Base-by-base conservation (phyloP, 495 filamentous ascomycete genomes). In the Aspergillus nanangensis region DNA sequence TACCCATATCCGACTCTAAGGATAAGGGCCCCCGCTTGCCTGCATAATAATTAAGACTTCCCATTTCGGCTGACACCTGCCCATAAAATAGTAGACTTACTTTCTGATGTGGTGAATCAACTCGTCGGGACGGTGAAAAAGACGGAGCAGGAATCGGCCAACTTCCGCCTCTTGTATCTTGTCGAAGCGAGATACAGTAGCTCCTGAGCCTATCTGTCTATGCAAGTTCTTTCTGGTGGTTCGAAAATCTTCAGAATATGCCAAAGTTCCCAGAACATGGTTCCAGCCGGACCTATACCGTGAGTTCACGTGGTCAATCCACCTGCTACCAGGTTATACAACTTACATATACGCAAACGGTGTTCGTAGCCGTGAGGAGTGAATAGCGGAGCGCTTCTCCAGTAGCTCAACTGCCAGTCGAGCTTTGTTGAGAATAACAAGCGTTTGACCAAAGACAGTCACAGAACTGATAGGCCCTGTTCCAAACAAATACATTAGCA, bases 1-100 rank as follows among this genome's bases (percentile, higher is more conserved):
- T 78, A 77, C 21, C 71, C 72, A 38, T 77, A 78, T 1, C 55
- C 53, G 2, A 72, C 68, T 23, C 72, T 72, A 1, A 77, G 49
- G 17, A 77, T 71, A 9, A 74, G 50, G 3, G 65, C 53, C 8
- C 67, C 72, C 10, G 67, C 57, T 32, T 64, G 56, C 5, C 60
- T 69, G 15, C 5, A 25, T 36, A 1, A 11, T 39, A 23, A 15
- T 24, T 9, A 36, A 7, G 0, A 33, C n/a, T 32, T 3, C 9
- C 41, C 8, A 21, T 1, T 19, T n/a, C n/a, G n/a, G n/a, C n/a
- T n/a, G n/a, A n/a, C n/a, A n/a, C n/a, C 1, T 5, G 34, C 11
- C 25, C 5, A 29, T 5, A 11, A 29, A 11, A 29, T 29, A 29
- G 7, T 31, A 38, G 19, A 55, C 60, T 24, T 34, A 63, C 71